Percentiles rank a stretch among this genome's conserved stretches.
Evolutionary conservation across 805 yeast genomes (phyloP).

Genomic region (Kluyveromyces aestuarii): DNA sequence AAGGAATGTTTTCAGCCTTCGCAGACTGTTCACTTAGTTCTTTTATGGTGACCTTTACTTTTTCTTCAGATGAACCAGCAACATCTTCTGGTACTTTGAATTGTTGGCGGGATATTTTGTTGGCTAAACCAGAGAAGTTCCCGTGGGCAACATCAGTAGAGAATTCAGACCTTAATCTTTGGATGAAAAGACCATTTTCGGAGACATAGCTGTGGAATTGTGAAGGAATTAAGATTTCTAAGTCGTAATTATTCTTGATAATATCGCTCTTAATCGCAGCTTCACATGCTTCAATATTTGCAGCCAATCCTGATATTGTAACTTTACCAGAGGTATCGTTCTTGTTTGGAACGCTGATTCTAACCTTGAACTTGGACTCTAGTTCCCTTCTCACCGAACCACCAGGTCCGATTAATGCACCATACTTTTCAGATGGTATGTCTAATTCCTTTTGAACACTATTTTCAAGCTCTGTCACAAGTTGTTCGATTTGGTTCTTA

Average conservation of each 20-base stretch:
- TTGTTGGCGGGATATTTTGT: constrained; percentile 36
- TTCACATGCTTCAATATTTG: constrained; percentile 52
- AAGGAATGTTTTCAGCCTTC: constrained; percentile 40
- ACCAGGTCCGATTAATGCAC: constrained; percentile 70
- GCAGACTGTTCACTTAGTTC: constrained; percentile 21
- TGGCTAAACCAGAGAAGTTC: constrained; percentile 39
- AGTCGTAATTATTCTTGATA: constrained; percentile 48
- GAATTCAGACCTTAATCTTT: constrained; percentile 42
- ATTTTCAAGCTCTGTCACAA: constrained; percentile 59
- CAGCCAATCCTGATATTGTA: constrained; percentile 57
- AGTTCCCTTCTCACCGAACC: constrained; percentile 66
- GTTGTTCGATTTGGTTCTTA: constrained; percentile 47
- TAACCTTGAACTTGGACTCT: constrained; percentile 60
- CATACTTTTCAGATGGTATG: constrained; percentile 65
- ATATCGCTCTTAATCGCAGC: constrained; percentile 46
- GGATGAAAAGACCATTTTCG: constrained; percentile 57
- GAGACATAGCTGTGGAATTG: constrained; percentile 49
- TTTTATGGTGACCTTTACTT: constrained; percentile 39
- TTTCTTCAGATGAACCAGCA: constrained; percentile 34
- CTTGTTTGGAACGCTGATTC: constrained; percentile 57
- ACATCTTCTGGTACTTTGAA: constrained; percentile 39
- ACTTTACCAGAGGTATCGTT: constrained; percentile 41
- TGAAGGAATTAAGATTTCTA: constrained; percentile 48
- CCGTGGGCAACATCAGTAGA: constrained; percentile 56
- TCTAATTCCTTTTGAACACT: constrained; percentile 42